Evolutionary conservation across 2,329 filamentous ascomycete genomes (phyloP).

Genomic region (Myotisia sp.): DNA sequence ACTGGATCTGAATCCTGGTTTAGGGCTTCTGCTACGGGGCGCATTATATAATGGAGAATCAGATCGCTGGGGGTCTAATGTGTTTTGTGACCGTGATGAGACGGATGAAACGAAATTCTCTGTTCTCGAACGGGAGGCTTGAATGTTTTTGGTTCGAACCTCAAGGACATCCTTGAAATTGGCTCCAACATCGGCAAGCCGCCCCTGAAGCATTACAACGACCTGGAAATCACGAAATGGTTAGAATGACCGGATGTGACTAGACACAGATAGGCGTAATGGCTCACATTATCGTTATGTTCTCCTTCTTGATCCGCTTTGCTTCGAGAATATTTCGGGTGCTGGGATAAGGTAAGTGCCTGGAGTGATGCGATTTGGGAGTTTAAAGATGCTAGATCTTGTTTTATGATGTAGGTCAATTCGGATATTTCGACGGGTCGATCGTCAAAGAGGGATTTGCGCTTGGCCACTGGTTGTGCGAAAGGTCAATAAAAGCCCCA

Average conservation of each 20-base stretch:
- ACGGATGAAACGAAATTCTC: conserved; percentile 94
- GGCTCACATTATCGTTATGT: conserved; percentile 95
- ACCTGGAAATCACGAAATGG: conserved; percentile 31
- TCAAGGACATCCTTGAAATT: conserved; percentile 98
- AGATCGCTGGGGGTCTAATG: conserved; percentile 52
- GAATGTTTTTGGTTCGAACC: conserved; percentile 93
- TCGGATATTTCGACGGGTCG: conserved; percentile 93
- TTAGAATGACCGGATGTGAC: neutral
- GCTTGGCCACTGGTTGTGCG: conserved; percentile 56
- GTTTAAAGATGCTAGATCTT: conserved; percentile 76
- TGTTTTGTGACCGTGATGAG: conserved; percentile 55
- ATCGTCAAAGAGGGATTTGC: conserved; percentile 95
- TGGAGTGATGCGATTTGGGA: conserved; percentile 78
- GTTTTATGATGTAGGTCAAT: conserved; percentile 94
- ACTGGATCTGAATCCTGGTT: conserved; percentile 36
- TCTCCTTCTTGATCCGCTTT: conserved; percentile 66
- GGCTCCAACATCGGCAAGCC: conserved; percentile 77
- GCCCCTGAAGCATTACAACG: conserved; percentile 77
- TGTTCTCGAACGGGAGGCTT: conserved; percentile 77
- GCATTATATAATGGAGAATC: conserved; percentile 79
- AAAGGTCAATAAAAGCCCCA: neutral
- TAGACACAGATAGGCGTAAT: conserved; percentile 15
- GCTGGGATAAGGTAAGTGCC: conserved; percentile 58
- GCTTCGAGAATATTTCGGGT: conserved; percentile 43
- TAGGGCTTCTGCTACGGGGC: conserved; percentile 52